Base-by-base conservation (phyloP, 768 basidiomycete species). In the Serendipita vermifera region DNA sequence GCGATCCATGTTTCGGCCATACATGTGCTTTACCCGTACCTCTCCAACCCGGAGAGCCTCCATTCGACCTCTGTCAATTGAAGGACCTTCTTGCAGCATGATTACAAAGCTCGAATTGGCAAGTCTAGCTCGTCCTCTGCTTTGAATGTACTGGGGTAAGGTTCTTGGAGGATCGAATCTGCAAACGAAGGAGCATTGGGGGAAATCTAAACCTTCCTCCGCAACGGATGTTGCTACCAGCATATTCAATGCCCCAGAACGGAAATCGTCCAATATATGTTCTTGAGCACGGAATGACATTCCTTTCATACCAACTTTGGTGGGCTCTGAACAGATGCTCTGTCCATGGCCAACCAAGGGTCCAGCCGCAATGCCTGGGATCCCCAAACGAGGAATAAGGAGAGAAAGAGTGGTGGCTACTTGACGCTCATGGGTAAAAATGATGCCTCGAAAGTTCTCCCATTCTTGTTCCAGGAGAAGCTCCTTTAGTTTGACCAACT, bases 121-220 rank as follows among this genome's bases (percentile, higher is more conserved):
- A 58, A 81, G 83, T 41, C 91, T 75, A 0, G 91, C 90, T 11
- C 91, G 77, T 35, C 91, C 91, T 26, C 91, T 81, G 17, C 87
- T 90, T 66, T 94, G 91, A 38, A 93, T 78, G 62, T 93, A 93
- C 48, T 83, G 85, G 17, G 85, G 82, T 77, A 91, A 82, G 59
- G 89, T 87, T 36, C 83, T 78, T 5, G 91, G 71, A 4, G 78
- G 72, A 63, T 94, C 89, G 62, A 90, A 92, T 3, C 90, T 29
- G 15, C 32, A 55, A 38, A 11, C 27, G 41, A 14, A 33, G 38
- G 15, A 35, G 68, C 77, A 55, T 63, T 85, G 83, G 22, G 84
- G 85, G 70, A 94, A 89, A 66, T 94, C 90, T 15, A 94, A 75
- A 0, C 91, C 91, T 71, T 94, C 91, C 67, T 94, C 91, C 0